Conservation (phyloP, 306 rosid species). For the Calophaca sinica region DNA sequence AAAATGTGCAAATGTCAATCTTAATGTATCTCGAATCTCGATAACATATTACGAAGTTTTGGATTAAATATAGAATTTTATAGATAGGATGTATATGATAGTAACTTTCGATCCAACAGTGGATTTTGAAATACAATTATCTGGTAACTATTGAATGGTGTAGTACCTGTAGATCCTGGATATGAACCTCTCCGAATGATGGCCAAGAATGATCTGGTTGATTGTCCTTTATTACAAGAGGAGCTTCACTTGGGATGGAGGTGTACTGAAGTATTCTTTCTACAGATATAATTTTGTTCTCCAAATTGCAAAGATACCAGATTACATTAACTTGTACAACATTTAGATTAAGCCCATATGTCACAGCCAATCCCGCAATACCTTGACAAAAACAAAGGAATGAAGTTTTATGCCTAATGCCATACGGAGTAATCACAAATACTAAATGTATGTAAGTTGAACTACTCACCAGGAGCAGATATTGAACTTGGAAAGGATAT, state of each 20-base stretch:
- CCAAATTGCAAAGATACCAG: conserved; percentile 67
- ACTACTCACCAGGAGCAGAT: conserved; percentile 68
- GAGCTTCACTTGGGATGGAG: conserved; percentile 76
- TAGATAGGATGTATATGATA: background rate
- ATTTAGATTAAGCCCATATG: conserved; percentile 79
- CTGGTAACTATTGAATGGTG: background rate
- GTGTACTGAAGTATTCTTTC: conserved; percentile 88
- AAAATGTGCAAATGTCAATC: background rate
- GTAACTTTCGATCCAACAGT: background rate
- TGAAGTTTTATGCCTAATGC: conserved; percentile 8
- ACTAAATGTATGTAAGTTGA: background rate
- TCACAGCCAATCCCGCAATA: conserved; percentile 86
- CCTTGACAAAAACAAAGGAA: conserved; percentile 49
- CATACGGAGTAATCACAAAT: conserved; percentile 1
- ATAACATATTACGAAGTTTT: background rate
- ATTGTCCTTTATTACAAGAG: conserved; percentile 63
- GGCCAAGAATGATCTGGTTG: conserved; percentile 78
- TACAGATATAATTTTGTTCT: conserved; percentile 85
- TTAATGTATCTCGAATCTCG: background rate
- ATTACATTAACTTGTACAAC: conserved; percentile 55
- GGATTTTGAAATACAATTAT: background rate
- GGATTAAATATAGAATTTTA: background rate
- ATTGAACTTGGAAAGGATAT: conserved; percentile 69
- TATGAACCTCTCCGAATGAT: conserved; percentile 69
- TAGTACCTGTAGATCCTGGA: conserved; percentile 74